Conservation (phyloP, 371 early-diverging fungal species). For the Apophysomyces variabilis region DNA sequence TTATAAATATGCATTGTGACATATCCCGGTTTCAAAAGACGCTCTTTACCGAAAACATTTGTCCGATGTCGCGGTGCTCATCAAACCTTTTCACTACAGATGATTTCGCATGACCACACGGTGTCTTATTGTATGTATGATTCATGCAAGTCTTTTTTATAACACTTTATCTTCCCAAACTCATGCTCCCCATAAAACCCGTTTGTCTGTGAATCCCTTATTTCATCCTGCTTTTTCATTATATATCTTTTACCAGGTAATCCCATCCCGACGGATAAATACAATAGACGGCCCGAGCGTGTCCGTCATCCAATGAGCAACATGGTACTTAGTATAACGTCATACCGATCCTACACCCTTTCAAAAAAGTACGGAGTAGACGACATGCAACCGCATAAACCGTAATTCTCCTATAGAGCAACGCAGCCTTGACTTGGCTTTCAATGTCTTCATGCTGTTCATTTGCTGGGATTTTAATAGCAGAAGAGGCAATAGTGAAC, state of each 20-base stretch:
- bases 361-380: background rate
- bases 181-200: background rate
- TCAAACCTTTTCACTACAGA: background rate
- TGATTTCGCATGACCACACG: background rate
- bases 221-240: constrained; percentile 7
- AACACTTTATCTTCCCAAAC: background rate
- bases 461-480: too few relatives aligned
- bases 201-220: background rate
- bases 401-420: too few relatives aligned
- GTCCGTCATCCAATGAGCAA: background rate
- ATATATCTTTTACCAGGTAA: constrained; percentile 9
- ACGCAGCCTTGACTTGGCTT: too few relatives aligned
- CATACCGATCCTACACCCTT: background rate
- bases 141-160: constrained; percentile 1
- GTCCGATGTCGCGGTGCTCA: constrained; percentile 2
- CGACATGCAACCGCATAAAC: too few relatives aligned
- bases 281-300: constrained; percentile 11
- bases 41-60: constrained; percentile 4
- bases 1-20: constrained; percentile 10
- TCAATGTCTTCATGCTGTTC: too few relatives aligned
- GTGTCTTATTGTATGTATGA: background rate
- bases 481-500: too few relatives aligned
- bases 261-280: constrained; percentile 2
- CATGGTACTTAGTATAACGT: background rate
- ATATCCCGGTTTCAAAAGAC: constrained; percentile 7